These are phyloP conservation scores for Fusarium piperis DNA, from an alignment of 2,329 filamentous ascomycete species.

Conservation along the genomic window DNA sequence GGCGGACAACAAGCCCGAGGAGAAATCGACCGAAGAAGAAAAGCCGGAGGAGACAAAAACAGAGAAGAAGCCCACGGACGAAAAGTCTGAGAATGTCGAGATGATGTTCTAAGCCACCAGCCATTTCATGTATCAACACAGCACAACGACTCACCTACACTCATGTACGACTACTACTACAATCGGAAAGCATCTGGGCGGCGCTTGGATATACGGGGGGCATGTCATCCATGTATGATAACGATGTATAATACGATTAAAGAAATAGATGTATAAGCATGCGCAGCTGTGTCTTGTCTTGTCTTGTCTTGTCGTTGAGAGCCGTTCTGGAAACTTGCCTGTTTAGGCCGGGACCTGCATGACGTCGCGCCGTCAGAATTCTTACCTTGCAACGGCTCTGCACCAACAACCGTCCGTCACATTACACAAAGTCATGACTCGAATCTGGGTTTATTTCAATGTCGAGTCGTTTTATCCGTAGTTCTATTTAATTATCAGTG, in stretches of 20 bases:
- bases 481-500: not conserved
- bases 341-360: conserved; percentile 23
- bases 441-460: not conserved
- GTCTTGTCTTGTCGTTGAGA: not conserved
- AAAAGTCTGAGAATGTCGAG: conserved; percentile 16
- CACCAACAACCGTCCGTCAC: not conserved
- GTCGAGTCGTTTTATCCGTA: not conserved
- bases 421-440: not conserved
- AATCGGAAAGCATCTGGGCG: conserved; percentile 19
- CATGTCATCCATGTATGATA: conserved; percentile 23
- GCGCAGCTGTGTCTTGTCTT: not conserved
- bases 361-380: conserved; percentile 29
- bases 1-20: conserved; percentile 9
- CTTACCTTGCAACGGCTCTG: not conserved
- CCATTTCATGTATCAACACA: conserved; percentile 2
- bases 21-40: conserved; percentile 8
- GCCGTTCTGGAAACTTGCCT: conserved; percentile 22
- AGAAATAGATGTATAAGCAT: not conserved
- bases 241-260: conserved; percentile 20
- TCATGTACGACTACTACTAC: conserved; percentile 27
- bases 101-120: conserved; percentile 16
- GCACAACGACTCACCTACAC: conserved; percentile 16
- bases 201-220: conserved; percentile 19
- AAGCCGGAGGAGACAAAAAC: conserved; percentile 2
- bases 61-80: conserved; percentile 2